phyloP scores from a whole-genome alignment of 1,284 basidiomycete genomes.

The Boletus smithii region DNA sequence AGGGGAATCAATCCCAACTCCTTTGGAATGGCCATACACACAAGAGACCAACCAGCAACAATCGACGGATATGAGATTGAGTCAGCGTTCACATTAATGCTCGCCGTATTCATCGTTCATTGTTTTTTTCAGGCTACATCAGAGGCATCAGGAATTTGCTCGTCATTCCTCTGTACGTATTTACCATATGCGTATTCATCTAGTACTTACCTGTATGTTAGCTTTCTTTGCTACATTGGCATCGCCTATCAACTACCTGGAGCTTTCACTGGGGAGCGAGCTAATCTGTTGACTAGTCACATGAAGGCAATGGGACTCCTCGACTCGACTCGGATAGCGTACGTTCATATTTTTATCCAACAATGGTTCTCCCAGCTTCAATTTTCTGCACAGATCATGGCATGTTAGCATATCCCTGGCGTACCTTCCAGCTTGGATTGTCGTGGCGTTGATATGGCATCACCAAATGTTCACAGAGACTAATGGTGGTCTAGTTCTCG shows the following conservation, averaged over 20 bases:
- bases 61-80: constrained; percentile 49
- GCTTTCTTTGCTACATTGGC: constrained; percentile 64
- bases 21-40: constrained; percentile 71
- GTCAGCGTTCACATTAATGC: constrained; percentile 36
- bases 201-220: constrained; percentile 21
- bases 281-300: constrained; percentile 57
- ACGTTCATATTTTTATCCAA: constrained; percentile 16
- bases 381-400: constrained; percentile 54
- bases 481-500: constrained; percentile 57
- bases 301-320: constrained; percentile 73
- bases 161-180: constrained; percentile 56
- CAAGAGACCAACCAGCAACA: constrained; percentile 64
- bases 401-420: constrained; percentile 53
- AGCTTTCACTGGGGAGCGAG: constrained; percentile 59
- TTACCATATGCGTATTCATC: background rate
- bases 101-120: constrained; percentile 4
- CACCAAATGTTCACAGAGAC: constrained; percentile 62
- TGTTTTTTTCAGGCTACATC: constrained; percentile 51
- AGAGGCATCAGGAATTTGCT: constrained; percentile 59
- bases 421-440: constrained; percentile 66
- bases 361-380: background rate
- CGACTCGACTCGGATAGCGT: constrained; percentile 64
- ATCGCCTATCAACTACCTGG: constrained; percentile 74
- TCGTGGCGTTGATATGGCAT: constrained; percentile 62
- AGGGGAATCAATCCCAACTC: constrained; percentile 48